Evolutionary conservation across 768 basidiomycete species (phyloP), one percentile per base, ranked within the genome.

Genomic region (Naganishia vaughanmartiniae): DNA sequence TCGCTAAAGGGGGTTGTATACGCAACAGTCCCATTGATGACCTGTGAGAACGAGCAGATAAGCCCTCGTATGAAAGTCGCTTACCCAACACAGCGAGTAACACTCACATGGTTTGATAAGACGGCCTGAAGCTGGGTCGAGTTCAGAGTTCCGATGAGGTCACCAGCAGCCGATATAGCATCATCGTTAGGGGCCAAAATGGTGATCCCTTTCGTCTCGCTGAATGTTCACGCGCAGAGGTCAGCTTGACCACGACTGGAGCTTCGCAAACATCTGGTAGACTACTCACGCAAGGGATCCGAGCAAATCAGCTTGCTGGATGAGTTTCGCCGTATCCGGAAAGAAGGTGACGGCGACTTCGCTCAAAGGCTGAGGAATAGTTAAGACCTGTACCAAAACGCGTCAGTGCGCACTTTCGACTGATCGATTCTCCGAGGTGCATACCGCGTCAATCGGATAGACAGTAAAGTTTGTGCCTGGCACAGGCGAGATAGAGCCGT

Each of bases 1-100:
- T n/a, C 31, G 7, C 76, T 65, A 42, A 90, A 77, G 14, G 80
- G 70, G 1, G 87, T 83, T 0, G 88, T 88, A 82, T 91, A 91
- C 11, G 86, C 78, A 0, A 87, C 84, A 0, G 89, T 85, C 26
- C 87, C 89, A 78, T 90, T 90, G 74, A 91, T 85, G 70, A 87
- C 78, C 87, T 88, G 63, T 21, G 54, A 26, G 48, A 68, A 14
- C 11, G 14, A 65, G n/a, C n/a, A 11, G 54, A 9, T 46, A 31
- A 33, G 63, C 4, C 19, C 17, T 2, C 17, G 0, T 21, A n/a
- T 19, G 21, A 7, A 33, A 11, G 36, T 12, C 55, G 33, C 15
- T 57, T 12, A n/a, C 33, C n/a, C 26, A 54, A 65, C 66, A 33
- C 17, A 26, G 19, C 12, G 33, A 11, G 57, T 54, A 60, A 56